Base-by-base conservation (phyloP, 805 yeast genomes). In the Wickerhamomyces ciferrii region DNA sequence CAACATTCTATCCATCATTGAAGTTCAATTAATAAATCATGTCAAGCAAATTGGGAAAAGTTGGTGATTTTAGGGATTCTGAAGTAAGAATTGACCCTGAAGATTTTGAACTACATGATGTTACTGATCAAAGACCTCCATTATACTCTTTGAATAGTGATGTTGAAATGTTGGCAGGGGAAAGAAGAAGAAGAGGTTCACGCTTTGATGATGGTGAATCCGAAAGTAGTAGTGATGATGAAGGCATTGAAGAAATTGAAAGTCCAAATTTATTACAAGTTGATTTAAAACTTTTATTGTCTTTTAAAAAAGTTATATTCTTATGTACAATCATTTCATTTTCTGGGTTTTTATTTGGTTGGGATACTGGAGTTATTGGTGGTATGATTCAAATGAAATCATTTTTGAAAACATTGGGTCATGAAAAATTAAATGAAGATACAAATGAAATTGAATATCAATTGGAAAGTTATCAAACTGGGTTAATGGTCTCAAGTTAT, bases 351-450 rank as follows among this genome's bases (percentile, higher is more conserved):
- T 81, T 81, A 32, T 82, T 81, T 55, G 90, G 90, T 43, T 84
- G 82, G 74, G 90, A 84, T 66, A 80, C 87, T 36, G 89, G 89
- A 58, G 80, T 84, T 46, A 80, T 84, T 59, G 81, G 86, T n/a
- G 87, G 88, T 46, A 75, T 83, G 49, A 77, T 81, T 27, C 77
- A 79, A 58, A 74, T 82, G 83, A 57, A 71, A 20, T 81, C 81
- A 51, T 81, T 74, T 60, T 59, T 66, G 43, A 48, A 59, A 14
- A 69, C 81, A 51, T 81, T 82, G 55, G 87, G 86, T 47, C 27
- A 53, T 35, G 1, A 3, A 5, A 10, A 5, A n/a, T 15, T 14
- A 4, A 18, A 32, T n/a, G 17, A 54, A 67, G 38, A 48, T 60
- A 14, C 59, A 55, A 7, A 45, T 32, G 11, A 65, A 56, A 2